phyloP scores from a whole-genome alignment of 768 basidiomycete species.

The Phaeotremella fagi region DNA sequence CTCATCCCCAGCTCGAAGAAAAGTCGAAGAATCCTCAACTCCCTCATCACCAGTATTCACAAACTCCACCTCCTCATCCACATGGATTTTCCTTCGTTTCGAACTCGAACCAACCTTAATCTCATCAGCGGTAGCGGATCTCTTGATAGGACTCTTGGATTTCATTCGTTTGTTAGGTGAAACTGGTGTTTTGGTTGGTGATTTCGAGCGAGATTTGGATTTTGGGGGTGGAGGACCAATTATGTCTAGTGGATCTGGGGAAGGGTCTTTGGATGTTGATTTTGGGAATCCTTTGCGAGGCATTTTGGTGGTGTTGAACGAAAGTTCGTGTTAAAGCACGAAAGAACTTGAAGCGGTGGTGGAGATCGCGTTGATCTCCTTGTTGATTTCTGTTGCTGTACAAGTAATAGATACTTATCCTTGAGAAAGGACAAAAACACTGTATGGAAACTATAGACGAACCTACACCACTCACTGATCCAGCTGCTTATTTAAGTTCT shows the following conservation, averaged over 20 bases:
- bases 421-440: no score
- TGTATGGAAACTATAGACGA: no score
- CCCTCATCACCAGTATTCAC: background rate
- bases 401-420: no score
- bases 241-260: slow-evolving; percentile 10
- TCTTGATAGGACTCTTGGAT: no score
- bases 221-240: no score
- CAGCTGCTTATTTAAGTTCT: slow-evolving; percentile 22
- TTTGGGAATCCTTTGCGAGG: background rate
- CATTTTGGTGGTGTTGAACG: no score
- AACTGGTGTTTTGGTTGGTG: no score
- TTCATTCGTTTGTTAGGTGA: background rate
- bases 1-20: background rate
- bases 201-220: no score
- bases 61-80: background rate
- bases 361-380: background rate
- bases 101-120: background rate
- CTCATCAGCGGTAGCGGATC: background rate
- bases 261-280: slow-evolving; percentile 1
- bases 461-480: slow-evolving; percentile 12
- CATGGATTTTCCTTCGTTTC: background rate
- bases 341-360: background rate
- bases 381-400: background rate
- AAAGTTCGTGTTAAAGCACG: no score
- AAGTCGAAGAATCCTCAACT: background rate